Evolutionary conservation across 306 rosid species (phyloP).

Genomic region (Malus asiatica): DNA sequence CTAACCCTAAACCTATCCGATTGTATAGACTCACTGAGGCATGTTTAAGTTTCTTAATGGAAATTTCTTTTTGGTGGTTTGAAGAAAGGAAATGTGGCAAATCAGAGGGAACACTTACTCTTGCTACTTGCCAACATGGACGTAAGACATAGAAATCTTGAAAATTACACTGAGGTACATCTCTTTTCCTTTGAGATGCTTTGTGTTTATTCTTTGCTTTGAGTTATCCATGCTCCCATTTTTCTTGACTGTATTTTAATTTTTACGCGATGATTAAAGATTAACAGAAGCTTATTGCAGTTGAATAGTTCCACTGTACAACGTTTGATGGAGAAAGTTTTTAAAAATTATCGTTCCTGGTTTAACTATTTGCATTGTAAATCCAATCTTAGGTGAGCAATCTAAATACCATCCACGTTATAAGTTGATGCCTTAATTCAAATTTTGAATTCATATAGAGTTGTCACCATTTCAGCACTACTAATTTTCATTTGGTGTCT

Average conservation of each 20-base stretch:
- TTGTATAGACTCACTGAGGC: background rate
- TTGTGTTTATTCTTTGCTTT: conserved; percentile 2
- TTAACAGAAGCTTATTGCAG: conserved; percentile 49
- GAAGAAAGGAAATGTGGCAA: conserved; percentile 96
- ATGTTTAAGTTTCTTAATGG: background rate
- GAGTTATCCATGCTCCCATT: background rate
- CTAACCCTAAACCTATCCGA: background rate
- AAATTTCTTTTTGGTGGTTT: conserved; percentile 22
- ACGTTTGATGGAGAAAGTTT: conserved; percentile 38
- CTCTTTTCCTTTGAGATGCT: conserved; percentile 12
- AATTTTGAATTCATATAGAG: conserved; percentile 8
- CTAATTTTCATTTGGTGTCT: conserved; percentile 7
- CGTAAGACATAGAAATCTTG: conserved; percentile 34
- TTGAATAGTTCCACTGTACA: conserved; percentile 45
- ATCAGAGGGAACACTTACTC: conserved; percentile 94
- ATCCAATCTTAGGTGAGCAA: conserved; percentile 51
- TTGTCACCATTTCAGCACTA: conserved; percentile 16
- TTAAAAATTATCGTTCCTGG: conserved; percentile 92
- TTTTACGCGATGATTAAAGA: conserved; percentile 11
- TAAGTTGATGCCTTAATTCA: conserved; percentile 10
- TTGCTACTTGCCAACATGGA: conserved; percentile 83
- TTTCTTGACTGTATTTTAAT: background rate
- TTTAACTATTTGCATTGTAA: conserved; percentile 63
- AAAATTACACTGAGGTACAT: conserved; percentile 36
- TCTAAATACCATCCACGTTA: conserved; percentile 16